Evolutionary conservation across 2,329 filamentous ascomycete species (phyloP).

Genomic region (Pseudohalonectria lignicola): DNA sequence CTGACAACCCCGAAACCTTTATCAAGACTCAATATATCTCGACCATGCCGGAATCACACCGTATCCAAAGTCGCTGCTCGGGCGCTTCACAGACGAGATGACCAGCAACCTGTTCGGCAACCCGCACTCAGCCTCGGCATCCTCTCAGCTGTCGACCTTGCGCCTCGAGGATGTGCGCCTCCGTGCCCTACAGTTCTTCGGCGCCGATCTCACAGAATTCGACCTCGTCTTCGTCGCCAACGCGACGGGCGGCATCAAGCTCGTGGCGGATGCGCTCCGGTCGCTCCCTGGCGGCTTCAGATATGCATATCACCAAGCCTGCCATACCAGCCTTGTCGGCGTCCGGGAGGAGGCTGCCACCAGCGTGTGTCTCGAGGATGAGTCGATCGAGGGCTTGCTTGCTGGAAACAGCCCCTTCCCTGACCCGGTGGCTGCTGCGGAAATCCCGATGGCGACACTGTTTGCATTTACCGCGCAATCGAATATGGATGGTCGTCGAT

Average conservation of each 20-base stretch:
- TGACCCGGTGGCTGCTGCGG: no score
- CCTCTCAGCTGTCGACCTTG: conserved; percentile 66
- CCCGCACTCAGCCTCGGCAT: conserved; percentile 75
- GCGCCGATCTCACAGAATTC: conserved; percentile 69
- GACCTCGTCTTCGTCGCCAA: conserved; percentile 89
- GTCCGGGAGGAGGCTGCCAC: conserved; percentile 58
- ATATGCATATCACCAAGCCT: conserved; percentile 74
- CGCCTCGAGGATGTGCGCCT: conserved; percentile 68
- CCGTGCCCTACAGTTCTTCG: conserved; percentile 63
- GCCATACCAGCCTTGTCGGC: conserved; percentile 81
- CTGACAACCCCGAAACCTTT: not conserved
- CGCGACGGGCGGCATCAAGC: conserved; percentile 81
- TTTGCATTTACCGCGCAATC: conserved; percentile 89
- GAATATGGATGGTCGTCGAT: conserved; percentile 75
- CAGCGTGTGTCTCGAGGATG: conserved; percentile 57
- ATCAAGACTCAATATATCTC: conserved; percentile 63
- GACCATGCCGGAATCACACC: conserved; percentile 93
- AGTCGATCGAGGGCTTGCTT: conserved; percentile 56
- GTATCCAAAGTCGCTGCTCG: conserved; percentile 70
- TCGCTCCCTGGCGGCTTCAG: conserved; percentile 59
- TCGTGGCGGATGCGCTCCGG: conserved; percentile 70
- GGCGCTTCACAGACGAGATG: conserved; percentile 70
- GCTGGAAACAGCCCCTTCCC: conserved; percentile 21
- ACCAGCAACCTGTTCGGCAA: conserved; percentile 75
- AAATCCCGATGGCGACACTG: conserved; percentile 2